Percentiles rank a stretch among this genome's conserved stretches.
Conservation (phyloP, 805 yeast species). For the Ogataea nitratoaversa region DNA sequence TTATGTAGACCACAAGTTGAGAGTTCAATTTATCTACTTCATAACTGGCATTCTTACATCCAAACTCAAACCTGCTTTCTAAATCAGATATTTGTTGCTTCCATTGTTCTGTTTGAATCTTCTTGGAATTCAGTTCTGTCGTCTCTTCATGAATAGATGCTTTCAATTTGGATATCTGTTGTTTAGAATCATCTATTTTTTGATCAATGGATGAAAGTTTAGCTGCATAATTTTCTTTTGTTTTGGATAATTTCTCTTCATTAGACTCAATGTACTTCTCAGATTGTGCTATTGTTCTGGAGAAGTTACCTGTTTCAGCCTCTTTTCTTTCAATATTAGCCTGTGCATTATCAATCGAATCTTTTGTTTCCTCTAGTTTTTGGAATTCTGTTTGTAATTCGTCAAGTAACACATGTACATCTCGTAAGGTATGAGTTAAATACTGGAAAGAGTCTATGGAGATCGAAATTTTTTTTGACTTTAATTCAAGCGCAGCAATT, state of each 20-base stretch:
- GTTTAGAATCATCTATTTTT: slow-evolving; percentile 40
- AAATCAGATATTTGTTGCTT: slow-evolving; percentile 26
- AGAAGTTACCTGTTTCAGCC: slow-evolving; percentile 39
- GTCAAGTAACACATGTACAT: slow-evolving; percentile 40
- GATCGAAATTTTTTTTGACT: slow-evolving; percentile 45
- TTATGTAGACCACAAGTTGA: slow-evolving; percentile 50
- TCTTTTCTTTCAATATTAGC: slow-evolving; percentile 35
- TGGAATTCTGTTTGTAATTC: slow-evolving; percentile 45
- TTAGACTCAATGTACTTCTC: slow-evolving; percentile 45
- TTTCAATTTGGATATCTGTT: slow-evolving; percentile 44
- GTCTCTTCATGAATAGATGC: slow-evolving; percentile 45
- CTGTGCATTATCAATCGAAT: slow-evolving; percentile 26
- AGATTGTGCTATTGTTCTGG: slow-evolving; percentile 42
- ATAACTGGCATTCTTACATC: slow-evolving; percentile 47
- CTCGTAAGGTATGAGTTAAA: slow-evolving; percentile 43
- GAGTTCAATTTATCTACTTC: slow-evolving; percentile 53
- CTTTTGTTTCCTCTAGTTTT: slow-evolving; percentile 34
- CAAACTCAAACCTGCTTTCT: slow-evolving; percentile 44
- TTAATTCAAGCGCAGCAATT: slow-evolving; percentile 39
- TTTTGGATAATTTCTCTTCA: slow-evolving; percentile 43
- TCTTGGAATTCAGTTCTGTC: slow-evolving; percentile 45
- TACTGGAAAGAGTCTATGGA: slow-evolving; percentile 57
- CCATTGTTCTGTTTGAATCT: slow-evolving; percentile 31
- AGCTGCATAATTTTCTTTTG: slow-evolving; percentile 40
- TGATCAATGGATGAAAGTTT: slow-evolving; percentile 40